Base-by-base conservation (phyloP, 2,329 filamentous ascomycete genomes). In the Scedosporium apiospermum region DNA sequence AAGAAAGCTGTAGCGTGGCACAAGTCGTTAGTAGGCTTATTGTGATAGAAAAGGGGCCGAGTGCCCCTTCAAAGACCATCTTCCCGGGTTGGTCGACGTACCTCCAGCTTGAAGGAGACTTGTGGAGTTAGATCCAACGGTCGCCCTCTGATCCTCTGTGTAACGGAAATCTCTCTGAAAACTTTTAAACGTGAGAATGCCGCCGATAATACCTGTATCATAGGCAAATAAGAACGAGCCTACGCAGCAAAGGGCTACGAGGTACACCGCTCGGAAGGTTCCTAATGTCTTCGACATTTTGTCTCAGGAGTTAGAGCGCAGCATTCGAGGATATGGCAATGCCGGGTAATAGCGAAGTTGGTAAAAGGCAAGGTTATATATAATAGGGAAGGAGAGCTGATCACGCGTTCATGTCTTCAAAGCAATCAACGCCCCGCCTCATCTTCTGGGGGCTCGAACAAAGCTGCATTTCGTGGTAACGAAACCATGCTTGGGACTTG, bases 151-250 rank as follows among this genome's bases (percentile, higher is more conserved):
- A 6, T 64, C 65, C 1, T 68, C 65, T 3, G 65, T 70, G 61
- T 73, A 72, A 18, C 23, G 67, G 65, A 78, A 76, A 63, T 77
- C 76, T 7, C 66, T 64, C 42, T 74, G 72, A 66, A 78, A 78
- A 23, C 72, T 72, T 41, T 68, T 59, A 7, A 78, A 69, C 5
- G 73, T 74, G 49, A 77, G 66, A 57, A 77, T 71, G 5, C 76
- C 75, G 9, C 77, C 77, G 16, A 77, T 70, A 44, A 78, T 75
- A 16, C 76, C 76, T 1, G 76, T 78, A 64, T 78, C 76, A 62
- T 78, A 78, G 64, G 74, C 75, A 65, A 72, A 73, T 41, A 77
- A 68, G 64, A 78, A 78, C 1, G 74, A 76, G 12, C 72, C 73
- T 21, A 71, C 67, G 66, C 74, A 76, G 70, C 70, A 71, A 38